A percentile compares a stretch with the other conserved stretches of the same genome.
These are phyloP conservation scores for Pseudogymnoascus verrucosus DNA, from an alignment of 2,329 filamentous ascomycete species.

Conservation along the genomic window DNA sequence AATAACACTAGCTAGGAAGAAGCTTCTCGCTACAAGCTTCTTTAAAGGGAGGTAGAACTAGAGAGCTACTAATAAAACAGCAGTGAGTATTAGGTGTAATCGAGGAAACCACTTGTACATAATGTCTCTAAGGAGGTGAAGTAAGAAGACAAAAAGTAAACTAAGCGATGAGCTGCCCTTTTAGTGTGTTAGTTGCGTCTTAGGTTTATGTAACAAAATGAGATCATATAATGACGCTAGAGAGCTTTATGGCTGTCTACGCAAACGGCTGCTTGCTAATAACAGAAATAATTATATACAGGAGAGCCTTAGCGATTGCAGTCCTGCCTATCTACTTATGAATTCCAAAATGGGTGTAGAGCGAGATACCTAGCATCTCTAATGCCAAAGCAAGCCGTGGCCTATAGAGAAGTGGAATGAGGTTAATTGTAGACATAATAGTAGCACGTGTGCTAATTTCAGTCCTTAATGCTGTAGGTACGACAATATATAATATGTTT, in stretches of 20 bases:
- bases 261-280: not conserved
- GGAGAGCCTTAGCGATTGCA: constrained; percentile 6
- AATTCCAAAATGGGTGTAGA: constrained; percentile 6
- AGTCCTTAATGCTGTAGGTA: constrained; percentile 8
- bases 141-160: constrained; percentile 13
- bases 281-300: constrained; percentile 9
- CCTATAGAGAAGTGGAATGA: constrained; percentile 14
- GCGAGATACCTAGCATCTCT: constrained; percentile 12
- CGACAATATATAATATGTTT: constrained; percentile 9
- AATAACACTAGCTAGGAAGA: constrained; percentile 11
- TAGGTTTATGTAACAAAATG: not conserved
- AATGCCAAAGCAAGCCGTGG: constrained; percentile 8
- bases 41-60: constrained; percentile 12
- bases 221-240: constrained; percentile 11
- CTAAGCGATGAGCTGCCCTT: constrained; percentile 11
- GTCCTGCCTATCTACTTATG: constrained; percentile 12
- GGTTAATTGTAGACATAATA: constrained; percentile 14
- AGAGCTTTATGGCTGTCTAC: constrained; percentile 9
- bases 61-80: constrained; percentile 10
- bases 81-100: constrained; percentile 11
- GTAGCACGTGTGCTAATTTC: constrained; percentile 12
- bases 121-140: constrained; percentile 7
- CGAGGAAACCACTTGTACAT: constrained; percentile 17
- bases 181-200: not conserved
- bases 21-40: constrained; percentile 11